Percentiles rank a stretch among this genome's conserved stretches.
Evolutionary conservation across 768 basidiomycete species (phyloP).

Genomic region (Antrodiella citrinella): DNA sequence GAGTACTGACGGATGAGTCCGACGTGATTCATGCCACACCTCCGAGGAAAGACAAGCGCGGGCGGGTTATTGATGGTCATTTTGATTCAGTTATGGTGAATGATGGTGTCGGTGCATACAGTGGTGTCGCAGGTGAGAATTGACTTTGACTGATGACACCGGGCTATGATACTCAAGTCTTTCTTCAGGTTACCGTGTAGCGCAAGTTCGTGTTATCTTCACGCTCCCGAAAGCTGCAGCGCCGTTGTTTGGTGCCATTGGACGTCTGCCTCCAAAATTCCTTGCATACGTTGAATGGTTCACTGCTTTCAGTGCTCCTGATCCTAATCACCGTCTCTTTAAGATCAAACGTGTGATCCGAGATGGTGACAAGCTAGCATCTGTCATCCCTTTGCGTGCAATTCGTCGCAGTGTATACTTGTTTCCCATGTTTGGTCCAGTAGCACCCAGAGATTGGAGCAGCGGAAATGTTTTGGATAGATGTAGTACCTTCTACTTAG

Average conservation of each 20-base stretch:
- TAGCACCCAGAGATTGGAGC: constrained; percentile 23
- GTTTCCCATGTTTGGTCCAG: constrained; percentile 24
- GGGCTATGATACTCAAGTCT: not conserved
- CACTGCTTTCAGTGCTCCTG: constrained; percentile 14
- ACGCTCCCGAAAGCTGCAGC: constrained; percentile 10
- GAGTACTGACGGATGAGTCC: too few species aligned
- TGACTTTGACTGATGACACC: not conserved
- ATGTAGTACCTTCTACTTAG: constrained; percentile 5
- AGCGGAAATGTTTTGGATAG: constrained; percentile 10
- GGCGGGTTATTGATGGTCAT: too few species aligned
- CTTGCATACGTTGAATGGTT: too few species aligned
- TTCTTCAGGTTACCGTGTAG: constrained; percentile 21
- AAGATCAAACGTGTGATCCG: constrained; percentile 9
- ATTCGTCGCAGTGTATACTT: constrained; percentile 23
- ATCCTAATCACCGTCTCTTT: constrained; percentile 18
- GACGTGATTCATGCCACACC: too few species aligned
- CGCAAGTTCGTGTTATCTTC: constrained; percentile 22
- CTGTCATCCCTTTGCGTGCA: not conserved
- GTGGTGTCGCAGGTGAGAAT: not conserved
- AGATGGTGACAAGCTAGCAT: not conserved
- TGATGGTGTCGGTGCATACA: too few species aligned
- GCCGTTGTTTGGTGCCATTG: constrained; percentile 20
- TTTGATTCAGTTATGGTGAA: too few species aligned
- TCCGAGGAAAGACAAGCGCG: too few species aligned
- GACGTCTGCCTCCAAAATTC: too few species aligned